Percentiles rank a stretch among this genome's conserved stretches.
Conservation (phyloP, 345 rosid genomes). For the Gossypium sturtianum region DNA sequence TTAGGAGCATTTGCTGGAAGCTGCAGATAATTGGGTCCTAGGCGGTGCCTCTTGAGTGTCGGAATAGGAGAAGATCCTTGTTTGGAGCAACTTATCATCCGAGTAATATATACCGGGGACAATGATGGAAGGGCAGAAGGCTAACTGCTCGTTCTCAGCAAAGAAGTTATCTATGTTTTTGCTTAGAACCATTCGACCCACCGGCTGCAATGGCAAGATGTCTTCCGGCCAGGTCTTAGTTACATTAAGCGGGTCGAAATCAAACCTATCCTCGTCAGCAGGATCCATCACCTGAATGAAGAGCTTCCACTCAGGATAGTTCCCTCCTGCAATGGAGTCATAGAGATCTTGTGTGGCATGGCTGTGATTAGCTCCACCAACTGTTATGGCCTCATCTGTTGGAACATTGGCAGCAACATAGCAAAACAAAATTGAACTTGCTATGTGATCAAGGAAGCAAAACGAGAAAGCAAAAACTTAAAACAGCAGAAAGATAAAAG, state of each 20-base stretch:
- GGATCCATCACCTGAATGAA: conserved; percentile 82
- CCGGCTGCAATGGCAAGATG: conserved; percentile 82
- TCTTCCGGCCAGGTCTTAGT: conserved; percentile 99
- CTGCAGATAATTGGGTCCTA: conserved; percentile 92
- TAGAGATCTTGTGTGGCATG: conserved; percentile 94
- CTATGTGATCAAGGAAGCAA: too few relatives aligned
- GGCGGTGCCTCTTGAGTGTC: conserved; percentile 98
- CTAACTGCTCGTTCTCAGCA: conserved; percentile 87
- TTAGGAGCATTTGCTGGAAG: conserved; percentile 95
- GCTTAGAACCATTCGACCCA: conserved; percentile 94
- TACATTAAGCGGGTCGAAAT: conserved; percentile 93
- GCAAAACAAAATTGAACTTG: too few relatives aligned
- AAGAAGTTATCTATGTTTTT: conserved; percentile 95
- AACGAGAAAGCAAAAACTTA: too few relatives aligned
- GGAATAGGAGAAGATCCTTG: conserved; percentile 72
- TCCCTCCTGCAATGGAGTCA: conserved; percentile 86
- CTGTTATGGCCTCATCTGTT: conserved; percentile 71
- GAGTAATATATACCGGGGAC: conserved; percentile 90
- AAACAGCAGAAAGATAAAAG: too few relatives aligned
- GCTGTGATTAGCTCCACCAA: conserved; percentile 93
- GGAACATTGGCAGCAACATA: too few relatives aligned
- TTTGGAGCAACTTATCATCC: conserved; percentile 82
- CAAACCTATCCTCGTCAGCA: conserved; percentile 59
- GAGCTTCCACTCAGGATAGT: conserved; percentile 88
- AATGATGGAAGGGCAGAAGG: conserved; percentile 81